phyloP scores from a whole-genome alignment of 371 early-diverging fungal genomes.

The Mucor plumbeus region DNA sequence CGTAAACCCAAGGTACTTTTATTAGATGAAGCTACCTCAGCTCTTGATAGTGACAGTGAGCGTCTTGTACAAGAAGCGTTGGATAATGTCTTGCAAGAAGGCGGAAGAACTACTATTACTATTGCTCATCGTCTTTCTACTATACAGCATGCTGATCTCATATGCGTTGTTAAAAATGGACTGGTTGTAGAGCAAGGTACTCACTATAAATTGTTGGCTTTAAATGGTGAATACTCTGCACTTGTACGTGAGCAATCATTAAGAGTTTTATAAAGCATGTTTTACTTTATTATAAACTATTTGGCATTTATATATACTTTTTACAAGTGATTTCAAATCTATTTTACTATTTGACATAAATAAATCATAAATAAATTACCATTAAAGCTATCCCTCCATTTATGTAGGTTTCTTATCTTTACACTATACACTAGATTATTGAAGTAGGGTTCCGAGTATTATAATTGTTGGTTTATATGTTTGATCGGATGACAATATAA shows the following conservation, averaged over 20 bases:
- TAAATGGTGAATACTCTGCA: slow-evolving; percentile 38
- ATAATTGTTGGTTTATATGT: too few relatives aligned
- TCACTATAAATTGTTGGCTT: slow-evolving; percentile 68
- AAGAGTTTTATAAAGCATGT: slow-evolving; percentile 7
- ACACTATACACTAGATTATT: too few relatives aligned
- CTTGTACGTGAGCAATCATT: slow-evolving; percentile 40
- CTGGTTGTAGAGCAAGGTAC: slow-evolving; percentile 82
- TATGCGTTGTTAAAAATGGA: slow-evolving; percentile 77
- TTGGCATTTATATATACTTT: too few relatives aligned
- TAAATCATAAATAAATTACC: too few relatives aligned
- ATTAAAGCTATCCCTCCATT: too few relatives aligned
- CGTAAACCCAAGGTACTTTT: slow-evolving; percentile 86
- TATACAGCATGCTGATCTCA: slow-evolving; percentile 75
- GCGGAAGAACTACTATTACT: slow-evolving; percentile 68
- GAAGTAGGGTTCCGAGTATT: too few relatives aligned
- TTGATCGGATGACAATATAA: too few relatives aligned
- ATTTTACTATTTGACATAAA: too few relatives aligned
- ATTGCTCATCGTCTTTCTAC: slow-evolving; percentile 79
- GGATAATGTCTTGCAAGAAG: slow-evolving; percentile 67
- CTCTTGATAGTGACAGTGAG: slow-evolving; percentile 90
- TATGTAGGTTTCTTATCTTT: too few relatives aligned
- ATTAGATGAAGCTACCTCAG: slow-evolving; percentile 96
- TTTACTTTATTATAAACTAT: too few relatives aligned
- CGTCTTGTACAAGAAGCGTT: slow-evolving; percentile 86
- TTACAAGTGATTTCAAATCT: too few relatives aligned